A percentile compares a stretch with the other conserved stretches of the same genome.
Conservation (phyloP, 805 yeast species). For the Candida taoyuanica region DNA sequence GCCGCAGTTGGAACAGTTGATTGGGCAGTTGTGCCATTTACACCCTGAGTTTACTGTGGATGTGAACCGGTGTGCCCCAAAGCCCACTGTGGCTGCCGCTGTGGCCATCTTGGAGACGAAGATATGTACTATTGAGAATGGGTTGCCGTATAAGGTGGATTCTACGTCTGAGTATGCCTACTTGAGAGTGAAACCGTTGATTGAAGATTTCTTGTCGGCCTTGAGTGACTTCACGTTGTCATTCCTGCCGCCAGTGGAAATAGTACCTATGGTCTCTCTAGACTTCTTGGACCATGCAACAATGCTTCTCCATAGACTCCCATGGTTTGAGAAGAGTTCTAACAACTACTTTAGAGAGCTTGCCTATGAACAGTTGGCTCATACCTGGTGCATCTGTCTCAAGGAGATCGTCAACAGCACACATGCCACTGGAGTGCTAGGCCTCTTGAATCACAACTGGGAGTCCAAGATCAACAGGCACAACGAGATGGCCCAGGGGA, state of each 20-base stretch:
- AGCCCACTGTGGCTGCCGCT: constrained; percentile 50
- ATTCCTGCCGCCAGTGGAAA: constrained; percentile 68
- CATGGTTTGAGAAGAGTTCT: constrained; percentile 51
- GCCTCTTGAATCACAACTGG: constrained; percentile 36
- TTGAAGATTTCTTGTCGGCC: constrained; percentile 65
- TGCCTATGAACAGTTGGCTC: constrained; percentile 58
- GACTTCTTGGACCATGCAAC: constrained; percentile 62
- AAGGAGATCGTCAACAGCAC: constrained; percentile 27
- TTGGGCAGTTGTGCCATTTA: constrained; percentile 46
- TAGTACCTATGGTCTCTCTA: constrained; percentile 46
- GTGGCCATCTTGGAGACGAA: constrained; percentile 43
- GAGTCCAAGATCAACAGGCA: constrained; percentile 39
- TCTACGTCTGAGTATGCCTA: constrained; percentile 70
- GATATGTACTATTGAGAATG: constrained; percentile 35
- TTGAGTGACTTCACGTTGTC: constrained; percentile 70
- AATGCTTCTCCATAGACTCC: constrained; percentile 54
- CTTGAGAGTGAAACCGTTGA: constrained; percentile 60
- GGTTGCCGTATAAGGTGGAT: constrained; percentile 75
- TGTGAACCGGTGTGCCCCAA: constrained; percentile 48
- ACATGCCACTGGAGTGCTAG: constrained; percentile 21
- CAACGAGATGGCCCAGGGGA: constrained; percentile 38
- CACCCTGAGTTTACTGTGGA: constrained; percentile 61
- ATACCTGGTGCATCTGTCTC: constrained; percentile 50
- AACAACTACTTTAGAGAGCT: constrained; percentile 39
- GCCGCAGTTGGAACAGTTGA: constrained; percentile 45